Evolutionary conservation across 768 basidiomycete genomes (phyloP).

Genomic region (Mrakia gelida): DNA sequence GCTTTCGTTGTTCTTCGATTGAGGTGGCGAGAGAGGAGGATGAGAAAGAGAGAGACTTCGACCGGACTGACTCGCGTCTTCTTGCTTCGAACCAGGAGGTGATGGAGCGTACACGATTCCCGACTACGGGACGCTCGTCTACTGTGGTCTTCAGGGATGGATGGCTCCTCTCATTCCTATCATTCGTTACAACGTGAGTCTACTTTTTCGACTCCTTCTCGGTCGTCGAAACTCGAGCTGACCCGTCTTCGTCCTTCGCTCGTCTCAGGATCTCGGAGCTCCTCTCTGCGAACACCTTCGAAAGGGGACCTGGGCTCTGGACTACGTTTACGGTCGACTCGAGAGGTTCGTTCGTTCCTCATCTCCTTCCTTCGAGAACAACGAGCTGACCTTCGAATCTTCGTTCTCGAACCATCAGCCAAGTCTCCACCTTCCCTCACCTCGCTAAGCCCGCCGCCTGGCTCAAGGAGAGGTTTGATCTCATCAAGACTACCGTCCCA

Average conservation of each 20-base stretch:
- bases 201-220: background rate
- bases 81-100: slow-evolving; percentile 47
- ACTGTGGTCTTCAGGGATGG: slow-evolving; percentile 96
- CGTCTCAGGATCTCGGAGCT: slow-evolving; percentile 70
- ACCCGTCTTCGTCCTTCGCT: background rate
- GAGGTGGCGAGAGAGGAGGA: background rate
- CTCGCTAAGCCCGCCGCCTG: slow-evolving; percentile 69
- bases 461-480: slow-evolving; percentile 82
- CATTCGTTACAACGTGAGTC: slow-evolving; percentile 64
- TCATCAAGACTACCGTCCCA: slow-evolving; percentile 66
- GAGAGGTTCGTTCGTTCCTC: slow-evolving; percentile 59
- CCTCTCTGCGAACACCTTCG: slow-evolving; percentile 81
- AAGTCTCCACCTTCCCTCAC: slow-evolving; percentile 49
- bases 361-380: background rate
- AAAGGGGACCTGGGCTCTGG: slow-evolving; percentile 84
- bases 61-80: background rate
- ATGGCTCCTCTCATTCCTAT: slow-evolving; percentile 81
- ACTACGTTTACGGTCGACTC: slow-evolving; percentile 73
- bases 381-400: background rate
- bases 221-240: background rate
- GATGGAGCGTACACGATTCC: slow-evolving; percentile 80
- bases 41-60: no score
- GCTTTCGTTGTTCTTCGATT: background rate
- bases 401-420: background rate
- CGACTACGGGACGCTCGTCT: slow-evolving; percentile 65